Evolutionary conservation across 176 grass and related monocot genomes (phyloP).

Genomic region (Canna indica): DNA sequence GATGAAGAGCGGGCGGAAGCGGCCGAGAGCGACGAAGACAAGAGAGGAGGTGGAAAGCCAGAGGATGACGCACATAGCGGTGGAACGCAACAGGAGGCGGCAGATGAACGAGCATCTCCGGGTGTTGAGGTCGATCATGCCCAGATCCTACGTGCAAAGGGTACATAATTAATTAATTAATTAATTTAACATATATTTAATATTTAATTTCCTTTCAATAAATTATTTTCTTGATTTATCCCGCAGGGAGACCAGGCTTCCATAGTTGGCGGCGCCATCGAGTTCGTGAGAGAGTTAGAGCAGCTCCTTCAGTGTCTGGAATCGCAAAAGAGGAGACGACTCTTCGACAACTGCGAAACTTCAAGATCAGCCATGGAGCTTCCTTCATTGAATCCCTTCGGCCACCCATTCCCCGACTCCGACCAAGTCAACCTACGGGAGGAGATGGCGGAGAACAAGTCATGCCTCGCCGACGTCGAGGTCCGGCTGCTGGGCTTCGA

Average conservation of each 20-base stretch:
- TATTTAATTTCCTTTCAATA: too few species aligned
- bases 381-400: slow-evolving; percentile 21
- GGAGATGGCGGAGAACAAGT: slow-evolving; percentile 89
- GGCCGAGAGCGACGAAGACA: slow-evolving; percentile 19
- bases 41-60: slow-evolving; percentile 15
- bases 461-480: slow-evolving; percentile 81
- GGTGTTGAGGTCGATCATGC: slow-evolving; percentile 3
- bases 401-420: slow-evolving; percentile 32
- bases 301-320: slow-evolving; percentile 91
- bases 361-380: slow-evolving; percentile 40
- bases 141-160: not conserved
- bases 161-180: too few species aligned
- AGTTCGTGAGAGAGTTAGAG: slow-evolving; percentile 86
- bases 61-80: slow-evolving; percentile 5
- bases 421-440: slow-evolving; percentile 36
- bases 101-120: slow-evolving; percentile 15
- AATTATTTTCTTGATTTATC: not conserved
- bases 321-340: slow-evolving; percentile 72
- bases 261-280: slow-evolving; percentile 88
- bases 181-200: too few species aligned
- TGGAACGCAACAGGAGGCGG: slow-evolving; percentile 8
- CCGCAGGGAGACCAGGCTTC: slow-evolving; percentile 86
- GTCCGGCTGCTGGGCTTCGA: slow-evolving; percentile 65
- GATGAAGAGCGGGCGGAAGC: slow-evolving; percentile 55
- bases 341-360: slow-evolving; percentile 38